Evolutionary conservation across 2,329 filamentous ascomycete genomes (phyloP).

Genomic region (Penicillium griseofulvum): DNA sequence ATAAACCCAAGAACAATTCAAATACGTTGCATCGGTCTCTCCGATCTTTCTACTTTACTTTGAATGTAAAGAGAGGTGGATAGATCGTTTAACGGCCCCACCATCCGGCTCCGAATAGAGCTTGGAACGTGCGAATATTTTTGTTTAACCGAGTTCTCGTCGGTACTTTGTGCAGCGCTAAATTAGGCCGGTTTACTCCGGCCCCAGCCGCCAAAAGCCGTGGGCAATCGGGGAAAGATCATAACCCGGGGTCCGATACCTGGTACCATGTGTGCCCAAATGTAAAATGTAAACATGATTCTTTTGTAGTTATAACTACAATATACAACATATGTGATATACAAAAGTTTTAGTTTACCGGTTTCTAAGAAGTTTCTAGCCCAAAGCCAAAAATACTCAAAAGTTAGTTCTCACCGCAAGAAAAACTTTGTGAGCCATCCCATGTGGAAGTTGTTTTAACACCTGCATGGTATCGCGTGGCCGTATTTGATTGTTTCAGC

Average conservation of each 20-base stretch:
- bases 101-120: slow-evolving; percentile 27
- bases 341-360: too few species aligned
- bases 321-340: too few species aligned
- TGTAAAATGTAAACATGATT: background rate
- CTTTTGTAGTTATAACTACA: background rate
- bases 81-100: slow-evolving; percentile 27
- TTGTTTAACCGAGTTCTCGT: slow-evolving; percentile 2
- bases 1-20: background rate
- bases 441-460: slow-evolving; percentile 4
- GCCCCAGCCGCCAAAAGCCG: background rate
- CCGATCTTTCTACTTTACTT: background rate
- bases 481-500: slow-evolving; percentile 20
- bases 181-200: background rate
- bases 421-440: slow-evolving; percentile 21
- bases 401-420: slow-evolving; percentile 5
- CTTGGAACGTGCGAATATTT: slow-evolving; percentile 3
- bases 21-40: background rate
- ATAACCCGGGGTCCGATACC: background rate
- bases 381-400: background rate
- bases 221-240: slow-evolving; percentile 3
- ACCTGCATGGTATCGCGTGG: slow-evolving; percentile 24
- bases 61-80: background rate
- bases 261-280: background rate
- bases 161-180: background rate
- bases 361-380: background rate